A percentile compares a stretch with the other conserved stretches of the same genome.
Conservation (phyloP, 2,329 filamentous ascomycete genomes). For the Nemania bipapillata region DNA sequence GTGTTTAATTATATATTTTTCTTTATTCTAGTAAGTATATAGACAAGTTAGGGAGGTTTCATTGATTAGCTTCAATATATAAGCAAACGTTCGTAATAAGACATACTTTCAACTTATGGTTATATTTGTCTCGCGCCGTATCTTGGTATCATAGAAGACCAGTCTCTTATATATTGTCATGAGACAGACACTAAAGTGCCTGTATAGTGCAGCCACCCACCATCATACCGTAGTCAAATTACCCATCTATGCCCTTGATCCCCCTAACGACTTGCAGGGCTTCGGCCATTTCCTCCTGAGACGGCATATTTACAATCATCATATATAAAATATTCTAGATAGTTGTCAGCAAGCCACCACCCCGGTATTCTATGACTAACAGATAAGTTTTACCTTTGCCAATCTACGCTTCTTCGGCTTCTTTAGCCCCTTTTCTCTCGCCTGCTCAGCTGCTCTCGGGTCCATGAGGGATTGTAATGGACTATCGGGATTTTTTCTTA, state of each 20-base stretch:
- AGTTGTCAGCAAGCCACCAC: not conserved
- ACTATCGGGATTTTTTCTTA: constrained; percentile 21
- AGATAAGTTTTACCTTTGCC: constrained; percentile 12
- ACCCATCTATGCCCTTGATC: not conserved
- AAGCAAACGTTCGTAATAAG: too few species aligned
- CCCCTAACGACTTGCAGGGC: not conserved
- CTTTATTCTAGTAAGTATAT: too few species aligned
- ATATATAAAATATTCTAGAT: constrained; percentile 26
- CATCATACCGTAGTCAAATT: not conserved
- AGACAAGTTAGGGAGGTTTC: too few species aligned
- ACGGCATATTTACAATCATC: constrained; percentile 25
- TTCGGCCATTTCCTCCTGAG: constrained; percentile 17
- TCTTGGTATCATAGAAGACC: too few species aligned
- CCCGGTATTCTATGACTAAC: not conserved
- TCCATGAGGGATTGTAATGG: constrained; percentile 23
- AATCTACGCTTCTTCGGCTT: constrained; percentile 26
- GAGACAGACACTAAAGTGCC: too few species aligned
- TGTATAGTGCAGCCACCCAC: not conserved
- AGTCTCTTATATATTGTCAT: too few species aligned
- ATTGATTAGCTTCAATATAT: too few species aligned
- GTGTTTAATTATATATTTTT: too few species aligned
- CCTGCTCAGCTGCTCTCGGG: constrained; percentile 12
- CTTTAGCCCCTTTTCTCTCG: constrained; percentile 25
- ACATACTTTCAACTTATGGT: too few species aligned
- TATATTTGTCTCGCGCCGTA: too few species aligned